These are phyloP conservation scores for Smittium culicis DNA, from an alignment of 371 early-diverging fungal species.

Conservation along the genomic window DNA sequence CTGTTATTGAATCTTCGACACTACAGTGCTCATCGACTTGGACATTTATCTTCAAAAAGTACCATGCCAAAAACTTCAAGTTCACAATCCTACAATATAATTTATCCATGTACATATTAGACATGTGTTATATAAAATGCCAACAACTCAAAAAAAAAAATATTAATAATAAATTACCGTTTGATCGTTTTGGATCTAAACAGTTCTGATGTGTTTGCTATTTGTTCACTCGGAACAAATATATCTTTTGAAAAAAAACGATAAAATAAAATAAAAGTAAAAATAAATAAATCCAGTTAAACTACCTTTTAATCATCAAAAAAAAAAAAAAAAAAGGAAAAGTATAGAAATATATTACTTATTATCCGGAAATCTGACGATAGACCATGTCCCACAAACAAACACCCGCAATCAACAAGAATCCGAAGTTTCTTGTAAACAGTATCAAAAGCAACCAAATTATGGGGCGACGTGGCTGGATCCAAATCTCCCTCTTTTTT, in stretches of 20 bases:
- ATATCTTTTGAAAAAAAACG: no score
- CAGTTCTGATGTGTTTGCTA: conserved; percentile 83
- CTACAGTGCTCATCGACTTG: conserved; percentile 81
- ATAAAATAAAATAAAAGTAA: no score
- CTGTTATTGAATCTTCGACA: conserved; percentile 78
- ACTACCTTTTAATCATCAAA: background rate
- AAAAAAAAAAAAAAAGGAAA: no score
- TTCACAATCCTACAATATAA: conserved; percentile 19
- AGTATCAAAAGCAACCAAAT: conserved; percentile 71
- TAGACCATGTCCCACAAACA: conserved; percentile 87
- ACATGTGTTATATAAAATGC: no score
- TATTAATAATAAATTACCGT: conserved; percentile 45
- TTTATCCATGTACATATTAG: no score
- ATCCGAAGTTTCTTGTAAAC: conserved; percentile 77
- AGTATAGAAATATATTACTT: conserved; percentile 55
- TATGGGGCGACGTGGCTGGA: conserved; percentile 46
- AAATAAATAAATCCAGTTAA: no score
- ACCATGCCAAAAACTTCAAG: conserved; percentile 83
- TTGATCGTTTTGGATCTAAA: conserved; percentile 37
- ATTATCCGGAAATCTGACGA: conserved; percentile 86
- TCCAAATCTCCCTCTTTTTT: conserved; percentile 73
- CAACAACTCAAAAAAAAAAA: no score
- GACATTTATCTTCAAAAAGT: conserved; percentile 64
- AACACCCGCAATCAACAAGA: conserved; percentile 73
- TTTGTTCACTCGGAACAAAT: conserved; percentile 36